Base-by-base conservation (phyloP, 2,329 filamentous ascomycete species). In the Lecanicillium sp. region DNA sequence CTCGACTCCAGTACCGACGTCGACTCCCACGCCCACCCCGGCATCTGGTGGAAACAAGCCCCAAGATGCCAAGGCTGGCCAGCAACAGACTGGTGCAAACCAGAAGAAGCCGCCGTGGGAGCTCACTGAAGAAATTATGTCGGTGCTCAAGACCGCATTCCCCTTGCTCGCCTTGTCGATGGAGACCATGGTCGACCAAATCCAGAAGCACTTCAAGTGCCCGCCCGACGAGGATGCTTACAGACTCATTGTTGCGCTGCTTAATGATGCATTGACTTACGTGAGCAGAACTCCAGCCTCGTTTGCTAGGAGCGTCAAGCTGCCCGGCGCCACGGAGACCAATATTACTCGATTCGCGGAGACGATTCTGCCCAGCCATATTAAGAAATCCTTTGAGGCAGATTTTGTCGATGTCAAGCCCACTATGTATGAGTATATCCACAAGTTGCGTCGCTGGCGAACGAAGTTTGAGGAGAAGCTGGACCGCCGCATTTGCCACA, bases 161-260 rank as follows among this genome's bases (percentile, higher is more conserved):
- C 92, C 92, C 17, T 73, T 99, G 14, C 75, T 99, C 50, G 92
- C 94, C 9, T 69, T 97, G 31, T 96, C 90, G 0, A 97, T 99
- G 92, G 92, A 99, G 66, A 95, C 90, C 0, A 98, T 97, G 88
- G 89, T 97, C 20, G 92, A 98, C 57, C 90, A 97, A 62, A 95
- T 98, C 43, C 85, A 92, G 60, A 97, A 97, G 70, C 84, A 97
- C 63, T 98, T 98, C 76, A 98, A 98, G 65, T 97, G 92, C 53
- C 90, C 90, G 12, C 90, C 90, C 0, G 92, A 99, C 53, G 92
- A 99, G 59, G 92, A 99, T 65, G 94, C 92, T 3, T 97, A 97
- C 61, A 78, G 92, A 36, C 72, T 99, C 13, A 98, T 98, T 48
- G 90, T 97, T n/a, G 94, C 92, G 3, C 69, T 99, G 10, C 77